These are phyloP conservation scores for Leptographium lundbergii DNA, from an alignment of 2,329 filamentous ascomycete species.

Conservation along the genomic window DNA sequence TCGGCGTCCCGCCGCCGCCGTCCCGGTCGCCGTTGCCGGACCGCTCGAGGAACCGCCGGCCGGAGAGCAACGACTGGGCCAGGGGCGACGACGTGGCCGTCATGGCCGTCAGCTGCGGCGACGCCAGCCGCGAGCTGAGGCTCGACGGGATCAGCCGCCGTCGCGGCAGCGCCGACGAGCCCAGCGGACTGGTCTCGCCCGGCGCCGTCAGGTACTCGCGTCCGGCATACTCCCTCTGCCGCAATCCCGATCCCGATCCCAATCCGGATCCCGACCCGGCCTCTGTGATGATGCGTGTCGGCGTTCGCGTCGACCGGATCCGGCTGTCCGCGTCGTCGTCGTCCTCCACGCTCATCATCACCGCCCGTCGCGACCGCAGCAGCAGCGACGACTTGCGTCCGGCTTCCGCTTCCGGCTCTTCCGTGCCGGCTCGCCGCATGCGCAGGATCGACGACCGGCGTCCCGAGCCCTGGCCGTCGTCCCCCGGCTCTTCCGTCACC, in stretches of 20 bases:
- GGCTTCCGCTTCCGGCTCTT: conserved; percentile 37
- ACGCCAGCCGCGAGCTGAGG: conserved; percentile 32
- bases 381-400: conserved; percentile 32
- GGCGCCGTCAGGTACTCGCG: neutral
- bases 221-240: conserved; percentile 23
- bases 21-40: conserved; percentile 23
- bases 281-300: conserved; percentile 23
- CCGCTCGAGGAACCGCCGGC: conserved; percentile 37
- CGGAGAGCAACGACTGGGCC: conserved; percentile 8
- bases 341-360: conserved; percentile 26
- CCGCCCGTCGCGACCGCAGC: conserved; percentile 29
- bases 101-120: conserved; percentile 24
- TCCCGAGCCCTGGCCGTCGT: conserved; percentile 19
- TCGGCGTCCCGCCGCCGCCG: conserved; percentile 18
- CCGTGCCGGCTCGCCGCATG: conserved; percentile 27
- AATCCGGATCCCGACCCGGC: conserved; percentile 21
- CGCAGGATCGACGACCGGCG: conserved; percentile 30
- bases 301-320: conserved; percentile 27
- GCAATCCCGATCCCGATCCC: conserved; percentile 22
- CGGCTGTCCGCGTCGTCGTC: conserved; percentile 36
- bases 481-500: conserved; percentile 32
- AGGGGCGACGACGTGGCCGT: conserved; percentile 8
- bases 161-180: conserved; percentile 36
- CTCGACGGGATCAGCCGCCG: conserved; percentile 39
- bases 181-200: conserved; percentile 16